Conservation (phyloP, 1,284 basidiomycete genomes). For the Stygiomarasmius scandens region DNA sequence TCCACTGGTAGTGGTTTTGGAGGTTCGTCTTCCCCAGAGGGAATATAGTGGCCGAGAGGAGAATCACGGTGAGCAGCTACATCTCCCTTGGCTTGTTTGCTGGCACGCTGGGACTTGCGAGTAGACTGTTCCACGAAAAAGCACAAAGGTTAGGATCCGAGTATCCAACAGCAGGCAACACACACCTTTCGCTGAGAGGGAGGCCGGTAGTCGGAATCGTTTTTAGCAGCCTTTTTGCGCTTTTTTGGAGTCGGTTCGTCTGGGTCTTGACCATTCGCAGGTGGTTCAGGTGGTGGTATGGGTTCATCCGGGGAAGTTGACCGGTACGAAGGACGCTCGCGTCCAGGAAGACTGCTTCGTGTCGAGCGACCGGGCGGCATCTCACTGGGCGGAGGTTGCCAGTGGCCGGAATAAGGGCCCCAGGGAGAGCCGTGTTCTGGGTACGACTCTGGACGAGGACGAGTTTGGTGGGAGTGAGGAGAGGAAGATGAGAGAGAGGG, state of each 20-base stretch:
- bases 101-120: slow-evolving; percentile 12
- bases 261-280: slow-evolving; percentile 38
- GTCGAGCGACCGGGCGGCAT: not conserved
- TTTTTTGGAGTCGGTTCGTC: slow-evolving; percentile 50
- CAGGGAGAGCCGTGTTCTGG: slow-evolving; percentile 3
- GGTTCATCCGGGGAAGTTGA: slow-evolving; percentile 31
- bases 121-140: slow-evolving; percentile 12
- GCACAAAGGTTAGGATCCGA: not conserved
- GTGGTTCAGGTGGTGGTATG: slow-evolving; percentile 28
- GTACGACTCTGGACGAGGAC: slow-evolving; percentile 6
- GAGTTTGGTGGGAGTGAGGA: slow-evolving; percentile 5
- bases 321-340: slow-evolving; percentile 17
- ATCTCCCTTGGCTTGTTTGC: slow-evolving; percentile 12
- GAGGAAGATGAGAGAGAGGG: slow-evolving; percentile 5
- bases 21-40: slow-evolving; percentile 10
- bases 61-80: slow-evolving; percentile 6
- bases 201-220: slow-evolving; percentile 58
- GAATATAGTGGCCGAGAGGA: slow-evolving; percentile 13
- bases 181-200: slow-evolving; percentile 28
- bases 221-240: slow-evolving; percentile 49
- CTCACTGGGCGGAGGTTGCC: not conserved
- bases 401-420: slow-evolving; percentile 3
- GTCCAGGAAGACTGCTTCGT: slow-evolving; percentile 6
- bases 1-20: slow-evolving; percentile 9
- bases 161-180: not conserved